phyloP scores from a whole-genome alignment of 148 eudicot genomes.

The Fagopyrum tataricum region DNA sequence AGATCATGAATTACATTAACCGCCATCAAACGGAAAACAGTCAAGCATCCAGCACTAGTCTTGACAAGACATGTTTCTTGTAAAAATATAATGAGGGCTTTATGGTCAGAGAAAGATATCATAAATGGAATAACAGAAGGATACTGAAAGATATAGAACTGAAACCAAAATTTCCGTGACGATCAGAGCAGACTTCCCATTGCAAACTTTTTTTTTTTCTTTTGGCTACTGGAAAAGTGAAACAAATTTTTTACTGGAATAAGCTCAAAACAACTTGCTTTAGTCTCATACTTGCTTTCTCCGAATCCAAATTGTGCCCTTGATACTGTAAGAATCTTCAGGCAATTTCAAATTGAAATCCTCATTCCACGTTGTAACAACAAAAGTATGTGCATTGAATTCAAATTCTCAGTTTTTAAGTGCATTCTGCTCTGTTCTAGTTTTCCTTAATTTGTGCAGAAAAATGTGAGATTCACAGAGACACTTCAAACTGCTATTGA shows the following conservation, averaged over 20 bases:
- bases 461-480: too few species aligned
- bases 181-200: not conserved
- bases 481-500: too few species aligned
- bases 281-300: not conserved
- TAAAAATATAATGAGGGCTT: not conserved
- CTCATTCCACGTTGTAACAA: not conserved
- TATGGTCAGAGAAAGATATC: not conserved
- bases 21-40: not conserved
- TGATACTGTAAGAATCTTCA: not conserved
- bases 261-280: not conserved
- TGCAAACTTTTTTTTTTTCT: not conserved
- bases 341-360: not conserved
- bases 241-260: not conserved
- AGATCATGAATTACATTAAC: conserved; percentile 7
- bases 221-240: not conserved
- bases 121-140: not conserved
- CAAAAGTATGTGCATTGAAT: not conserved
- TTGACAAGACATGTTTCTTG: not conserved
- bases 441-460: too few species aligned
- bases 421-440: too few species aligned
- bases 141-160: not conserved
- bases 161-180: not conserved
- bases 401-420: not conserved
- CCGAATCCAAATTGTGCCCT: not conserved
- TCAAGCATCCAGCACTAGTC: not conserved